Conservation (phyloP, 1,284 basidiomycete genomes). For the Trichosporon coremiiforme region DNA sequence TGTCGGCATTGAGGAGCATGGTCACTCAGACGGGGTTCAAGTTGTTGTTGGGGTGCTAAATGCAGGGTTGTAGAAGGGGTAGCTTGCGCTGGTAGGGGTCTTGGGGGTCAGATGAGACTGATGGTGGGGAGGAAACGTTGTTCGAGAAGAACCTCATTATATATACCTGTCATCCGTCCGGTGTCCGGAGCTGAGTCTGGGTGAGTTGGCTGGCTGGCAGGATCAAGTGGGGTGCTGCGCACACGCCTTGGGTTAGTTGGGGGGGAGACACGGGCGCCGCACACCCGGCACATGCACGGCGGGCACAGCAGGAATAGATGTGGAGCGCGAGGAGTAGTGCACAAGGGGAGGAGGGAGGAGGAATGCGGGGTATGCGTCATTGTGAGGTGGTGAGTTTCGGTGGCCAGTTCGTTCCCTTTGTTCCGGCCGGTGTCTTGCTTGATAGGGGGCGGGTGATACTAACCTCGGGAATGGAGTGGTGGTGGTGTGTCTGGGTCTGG, state of each 20-base stretch:
- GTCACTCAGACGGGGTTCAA: conserved; percentile 14
- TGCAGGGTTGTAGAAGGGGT: background rate
- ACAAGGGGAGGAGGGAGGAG: background rate
- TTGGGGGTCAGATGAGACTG: background rate
- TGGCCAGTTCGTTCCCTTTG: background rate
- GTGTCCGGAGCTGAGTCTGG: background rate
- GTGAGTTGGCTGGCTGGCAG: background rate
- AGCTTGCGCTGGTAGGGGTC: conserved; percentile 15
- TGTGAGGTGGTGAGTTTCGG: background rate
- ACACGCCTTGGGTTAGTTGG: background rate
- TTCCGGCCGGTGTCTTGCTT: conserved; percentile 17
- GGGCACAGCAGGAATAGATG: background rate
- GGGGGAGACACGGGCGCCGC: too few relatives aligned
- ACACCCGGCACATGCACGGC: background rate
- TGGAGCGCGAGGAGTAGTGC: background rate
- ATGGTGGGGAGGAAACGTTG: background rate
- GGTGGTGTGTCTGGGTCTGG: too few relatives aligned
- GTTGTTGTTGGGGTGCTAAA: background rate
- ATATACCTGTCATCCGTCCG: background rate
- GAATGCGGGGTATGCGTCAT: conserved; percentile 1
- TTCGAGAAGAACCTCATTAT: background rate
- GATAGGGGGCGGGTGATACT: background rate
- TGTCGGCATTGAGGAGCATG: conserved; percentile 14
- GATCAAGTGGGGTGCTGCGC: background rate
- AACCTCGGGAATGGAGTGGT: background rate